Evolutionary conservation across 2,329 filamentous ascomycete species (phyloP), one percentile per base, ranked within the genome.

Genomic region (Hirsutella minnesotensis): DNA sequence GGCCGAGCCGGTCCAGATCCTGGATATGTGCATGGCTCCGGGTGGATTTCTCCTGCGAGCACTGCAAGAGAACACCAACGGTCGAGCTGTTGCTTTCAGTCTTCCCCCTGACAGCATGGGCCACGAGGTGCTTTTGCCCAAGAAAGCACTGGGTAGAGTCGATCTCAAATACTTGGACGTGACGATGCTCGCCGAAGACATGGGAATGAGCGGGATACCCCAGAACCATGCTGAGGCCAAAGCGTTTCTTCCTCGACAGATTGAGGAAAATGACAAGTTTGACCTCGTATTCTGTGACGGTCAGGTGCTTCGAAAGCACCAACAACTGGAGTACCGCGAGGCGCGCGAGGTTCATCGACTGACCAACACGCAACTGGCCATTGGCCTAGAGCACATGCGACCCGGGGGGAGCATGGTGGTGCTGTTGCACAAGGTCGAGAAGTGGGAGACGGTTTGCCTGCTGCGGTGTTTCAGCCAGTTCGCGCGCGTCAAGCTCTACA

Each of bases 1-100:
- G 4, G 3, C 24, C 10, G 5, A 35, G n/a, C 18, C 15, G 4
- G 21, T 39, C 2, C 42, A 40, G 3, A 59, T 77, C 18, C 64
- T 79, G 1, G 73, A 79, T 47, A 60, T 75, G 46, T 75, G 74
- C 53, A 68, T 72, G 59, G 74, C 74, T 0, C 74, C 74, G 0
- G 74, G 73, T 4, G 74, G 68, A 1, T 79, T 74, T 47, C 54
- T 69, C 3, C 46, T 49, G 0, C 56, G 53, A 9, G 62, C 62
- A 0, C 47, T 74, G 21, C 30, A 52, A 4, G 45, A 49, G 10
- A 69, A 67, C 39, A 63, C 56, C 0, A 29, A 39, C 0, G 58
- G 67, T 3, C 42, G 22, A 0, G 54, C 55, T 16, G 51, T 61
- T 15, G 55, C 49, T 0, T 62, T 75, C 44, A 73, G 52, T 24